Evolutionary conservation across 2,329 filamentous ascomycete genomes (phyloP).

Genomic region (Phoma sp.): DNA sequence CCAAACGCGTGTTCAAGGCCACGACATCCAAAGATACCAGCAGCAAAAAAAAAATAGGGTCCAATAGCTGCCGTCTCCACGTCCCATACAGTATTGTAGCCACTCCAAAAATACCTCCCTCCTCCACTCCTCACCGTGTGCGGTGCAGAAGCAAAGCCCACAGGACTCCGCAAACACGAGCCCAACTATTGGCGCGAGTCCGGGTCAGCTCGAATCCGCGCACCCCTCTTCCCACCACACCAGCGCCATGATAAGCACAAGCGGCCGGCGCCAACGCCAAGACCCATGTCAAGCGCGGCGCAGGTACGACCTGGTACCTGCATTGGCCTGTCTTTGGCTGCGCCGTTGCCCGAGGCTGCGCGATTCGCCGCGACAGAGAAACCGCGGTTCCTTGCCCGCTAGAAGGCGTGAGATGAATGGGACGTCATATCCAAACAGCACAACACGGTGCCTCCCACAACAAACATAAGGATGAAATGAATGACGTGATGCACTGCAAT

Average conservation of each 20-base stretch:
- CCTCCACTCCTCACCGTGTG: background rate
- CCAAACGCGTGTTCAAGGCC: background rate
- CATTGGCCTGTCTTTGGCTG: background rate
- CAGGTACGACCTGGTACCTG: background rate
- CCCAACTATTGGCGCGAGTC: background rate
- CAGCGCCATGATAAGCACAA: background rate
- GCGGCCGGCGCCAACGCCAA: background rate
- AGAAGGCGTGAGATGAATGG: no score
- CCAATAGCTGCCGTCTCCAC: background rate
- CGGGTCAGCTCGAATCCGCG: background rate
- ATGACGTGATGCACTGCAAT: no score
- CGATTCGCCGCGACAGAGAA: background rate
- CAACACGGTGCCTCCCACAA: no score
- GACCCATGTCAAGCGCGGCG: background rate
- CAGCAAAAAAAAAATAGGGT: constrained; percentile 2
- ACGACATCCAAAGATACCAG: background rate
- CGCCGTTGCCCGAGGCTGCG: background rate
- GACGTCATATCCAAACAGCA: background rate
- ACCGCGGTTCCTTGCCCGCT: background rate
- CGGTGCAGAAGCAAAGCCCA: background rate
- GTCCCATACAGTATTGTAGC: background rate
- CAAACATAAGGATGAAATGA: no score
- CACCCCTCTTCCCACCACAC: background rate
- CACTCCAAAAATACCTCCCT: background rate
- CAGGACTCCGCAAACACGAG: constrained; percentile 10